phyloP scores from a whole-genome alignment of 2,329 filamentous ascomycete species.

The Ophiocordyceps unilateralis region DNA sequence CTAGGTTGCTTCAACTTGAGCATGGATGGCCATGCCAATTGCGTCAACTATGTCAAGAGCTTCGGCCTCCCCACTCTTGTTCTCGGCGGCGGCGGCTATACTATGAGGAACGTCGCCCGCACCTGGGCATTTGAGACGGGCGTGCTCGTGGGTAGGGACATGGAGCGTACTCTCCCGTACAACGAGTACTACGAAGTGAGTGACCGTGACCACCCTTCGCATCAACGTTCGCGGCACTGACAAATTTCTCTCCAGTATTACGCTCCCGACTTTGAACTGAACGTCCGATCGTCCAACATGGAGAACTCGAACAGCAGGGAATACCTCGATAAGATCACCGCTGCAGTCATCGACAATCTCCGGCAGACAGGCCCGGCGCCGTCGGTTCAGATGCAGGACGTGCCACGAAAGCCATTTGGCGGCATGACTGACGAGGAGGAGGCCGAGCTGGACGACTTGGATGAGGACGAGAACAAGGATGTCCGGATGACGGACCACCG shows the following conservation, averaged over 20 bases:
- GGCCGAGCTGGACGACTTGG: slow-evolving; percentile 47
- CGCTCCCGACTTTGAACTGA: slow-evolving; percentile 74
- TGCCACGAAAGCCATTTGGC: slow-evolving; percentile 42
- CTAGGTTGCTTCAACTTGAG: slow-evolving; percentile 96
- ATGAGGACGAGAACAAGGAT: slow-evolving; percentile 78
- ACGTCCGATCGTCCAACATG: slow-evolving; percentile 75
- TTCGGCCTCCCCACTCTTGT: slow-evolving; percentile 78
- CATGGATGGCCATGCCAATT: slow-evolving; percentile 89
- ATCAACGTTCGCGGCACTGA: slow-evolving; percentile 4
- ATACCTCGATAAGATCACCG: slow-evolving; percentile 68
- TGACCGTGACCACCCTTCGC: too few species aligned
- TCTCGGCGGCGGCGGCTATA: slow-evolving; percentile 90
- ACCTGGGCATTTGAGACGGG: slow-evolving; percentile 97
- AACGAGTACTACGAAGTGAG: slow-evolving; percentile 80
- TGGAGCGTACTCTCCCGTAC: slow-evolving; percentile 72
- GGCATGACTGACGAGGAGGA: slow-evolving; percentile 51
- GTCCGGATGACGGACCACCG: slow-evolving; percentile 63
- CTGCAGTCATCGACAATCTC: slow-evolving; percentile 70
- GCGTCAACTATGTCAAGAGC: slow-evolving; percentile 78
- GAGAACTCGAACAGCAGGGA: slow-evolving; percentile 79
- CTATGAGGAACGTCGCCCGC: slow-evolving; percentile 88
- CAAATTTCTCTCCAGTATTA: slow-evolving; percentile 50
- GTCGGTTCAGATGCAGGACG: slow-evolving; percentile 79
- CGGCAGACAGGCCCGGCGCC: slow-evolving; percentile 73
- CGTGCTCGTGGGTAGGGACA: slow-evolving; percentile 65